Percentiles rank a stretch among this genome's conserved stretches.
Conservation (phyloP, 768 basidiomycete genomes). For the Lactifluus subvellereus region DNA sequence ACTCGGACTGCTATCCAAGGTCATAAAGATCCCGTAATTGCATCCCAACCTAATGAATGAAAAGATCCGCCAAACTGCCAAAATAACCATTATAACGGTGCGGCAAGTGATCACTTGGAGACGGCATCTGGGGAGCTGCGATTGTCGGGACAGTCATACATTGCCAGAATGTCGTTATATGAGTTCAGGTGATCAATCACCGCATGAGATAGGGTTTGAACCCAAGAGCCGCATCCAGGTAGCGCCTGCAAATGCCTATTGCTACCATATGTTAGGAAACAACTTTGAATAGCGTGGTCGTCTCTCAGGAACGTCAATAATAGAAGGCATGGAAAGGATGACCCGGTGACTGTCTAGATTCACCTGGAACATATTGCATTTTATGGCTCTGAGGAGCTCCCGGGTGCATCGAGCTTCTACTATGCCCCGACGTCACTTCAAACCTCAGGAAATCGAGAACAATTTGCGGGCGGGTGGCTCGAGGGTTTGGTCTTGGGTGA, state of each 20-base stretch:
- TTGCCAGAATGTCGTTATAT: constrained; percentile 13
- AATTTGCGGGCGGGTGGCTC: background rate
- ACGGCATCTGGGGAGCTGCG: background rate
- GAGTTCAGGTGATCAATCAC: background rate
- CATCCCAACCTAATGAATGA: constrained; percentile 7
- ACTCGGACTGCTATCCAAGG: background rate
- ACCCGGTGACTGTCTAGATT: background rate
- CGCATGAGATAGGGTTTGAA: background rate
- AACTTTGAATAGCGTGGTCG: background rate
- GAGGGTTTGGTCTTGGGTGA: background rate
- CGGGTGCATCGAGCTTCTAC: background rate
- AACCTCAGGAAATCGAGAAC: no score
- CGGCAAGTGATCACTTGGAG: constrained; percentile 1
- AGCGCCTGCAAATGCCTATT: background rate
- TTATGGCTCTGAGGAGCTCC: background rate
- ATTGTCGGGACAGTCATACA: background rate
- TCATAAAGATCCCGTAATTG: background rate
- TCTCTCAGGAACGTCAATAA: background rate
- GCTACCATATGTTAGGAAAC: background rate
- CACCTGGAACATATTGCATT: background rate
- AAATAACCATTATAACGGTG: background rate
- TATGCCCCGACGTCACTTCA: no score
- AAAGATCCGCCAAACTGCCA: background rate
- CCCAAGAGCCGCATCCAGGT: background rate
- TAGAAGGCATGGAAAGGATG: background rate